Conservation (phyloP, 2,329 filamentous ascomycete species). For the Golovinomyces cichoracearum region DNA sequence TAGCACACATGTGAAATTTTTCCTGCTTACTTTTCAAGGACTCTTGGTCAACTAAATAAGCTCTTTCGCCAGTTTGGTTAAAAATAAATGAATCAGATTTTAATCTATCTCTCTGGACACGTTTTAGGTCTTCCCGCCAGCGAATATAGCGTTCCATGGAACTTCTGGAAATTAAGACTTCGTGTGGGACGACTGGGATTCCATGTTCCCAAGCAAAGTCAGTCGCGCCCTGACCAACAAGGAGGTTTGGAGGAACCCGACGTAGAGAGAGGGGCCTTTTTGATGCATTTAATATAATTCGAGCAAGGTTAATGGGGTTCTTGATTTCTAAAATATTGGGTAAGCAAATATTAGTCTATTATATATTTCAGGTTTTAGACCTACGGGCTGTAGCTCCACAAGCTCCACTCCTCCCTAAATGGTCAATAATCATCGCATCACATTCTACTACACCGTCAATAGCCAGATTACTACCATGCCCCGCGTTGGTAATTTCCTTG, state of each 20-base stretch:
- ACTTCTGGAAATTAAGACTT: constrained; percentile 52
- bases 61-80: constrained; percentile 8
- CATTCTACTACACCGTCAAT: constrained; percentile 82
- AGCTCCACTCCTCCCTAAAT: constrained; percentile 71
- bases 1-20: constrained; percentile 26
- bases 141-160: constrained; percentile 53
- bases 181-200: constrained; percentile 45
- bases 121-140: constrained; percentile 51
- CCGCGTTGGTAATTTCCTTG: constrained; percentile 85
- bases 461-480: constrained; percentile 81
- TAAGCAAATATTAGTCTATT: constrained; percentile 1
- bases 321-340: constrained; percentile 39
- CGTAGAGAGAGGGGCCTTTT: constrained; percentile 54
- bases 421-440: constrained; percentile 80
- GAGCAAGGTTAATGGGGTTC: constrained; percentile 74
- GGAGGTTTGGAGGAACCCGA: constrained; percentile 73
- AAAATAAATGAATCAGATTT: constrained; percentile 10
- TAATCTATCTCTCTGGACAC: constrained; percentile 24
- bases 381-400: constrained; percentile 73
- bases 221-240: constrained; percentile 63
- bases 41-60: constrained; percentile 10
- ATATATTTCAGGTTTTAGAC: constrained; percentile 18
- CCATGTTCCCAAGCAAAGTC: constrained; percentile 65
- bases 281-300: constrained; percentile 54
- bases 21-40: constrained; percentile 8